Evolutionary conservation across 148 eudicot species (phyloP).

Genomic region (Vaccinium macrocarpon): DNA sequence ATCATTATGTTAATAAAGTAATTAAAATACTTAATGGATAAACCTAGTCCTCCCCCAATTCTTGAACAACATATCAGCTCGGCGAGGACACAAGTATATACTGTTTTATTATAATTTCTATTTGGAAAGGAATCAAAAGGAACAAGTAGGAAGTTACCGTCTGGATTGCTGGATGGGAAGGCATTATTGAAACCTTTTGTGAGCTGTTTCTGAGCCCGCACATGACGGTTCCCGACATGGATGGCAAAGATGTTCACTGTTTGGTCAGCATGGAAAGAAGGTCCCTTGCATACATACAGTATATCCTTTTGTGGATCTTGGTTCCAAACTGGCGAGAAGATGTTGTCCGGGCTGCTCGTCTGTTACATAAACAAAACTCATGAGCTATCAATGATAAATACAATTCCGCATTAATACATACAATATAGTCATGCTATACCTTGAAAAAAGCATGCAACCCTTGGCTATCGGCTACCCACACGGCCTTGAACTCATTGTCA

Average conservation of each 20-base stretch:
- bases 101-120: background rate
- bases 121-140: background rate
- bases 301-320: background rate
- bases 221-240: background rate
- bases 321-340: slow-evolving; percentile 1
- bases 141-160: background rate
- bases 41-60: background rate
- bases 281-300: background rate
- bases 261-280: background rate
- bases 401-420: background rate
- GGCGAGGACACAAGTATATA: background rate
- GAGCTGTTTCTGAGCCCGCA: background rate
- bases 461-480: background rate
- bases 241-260: background rate
- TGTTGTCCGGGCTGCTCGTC: background rate
- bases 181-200: background rate
- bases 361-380: background rate
- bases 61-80: background rate
- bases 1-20: too few species aligned
- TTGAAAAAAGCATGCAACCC: background rate
- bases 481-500: background rate
- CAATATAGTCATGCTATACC: background rate
- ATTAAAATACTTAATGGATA: background rate
- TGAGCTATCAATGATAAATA: background rate
- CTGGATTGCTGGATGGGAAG: background rate